Conservation (phyloP, 352 stramenopile genomes). For the Pythium myriotylum region DNA sequence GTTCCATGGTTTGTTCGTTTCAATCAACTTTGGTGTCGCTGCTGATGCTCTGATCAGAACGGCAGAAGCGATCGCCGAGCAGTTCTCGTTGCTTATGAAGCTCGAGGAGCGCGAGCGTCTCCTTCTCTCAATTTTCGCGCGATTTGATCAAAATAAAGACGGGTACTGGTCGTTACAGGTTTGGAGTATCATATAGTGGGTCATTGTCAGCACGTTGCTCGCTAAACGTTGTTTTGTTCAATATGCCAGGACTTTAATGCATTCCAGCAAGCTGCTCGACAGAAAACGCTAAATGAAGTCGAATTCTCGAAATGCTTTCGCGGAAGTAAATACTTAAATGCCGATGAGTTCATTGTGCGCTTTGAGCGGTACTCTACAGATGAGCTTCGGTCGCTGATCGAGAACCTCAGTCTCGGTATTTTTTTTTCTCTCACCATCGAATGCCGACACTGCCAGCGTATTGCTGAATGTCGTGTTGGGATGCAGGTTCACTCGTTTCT, state of each 20-base stretch:
- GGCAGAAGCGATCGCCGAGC: constrained; percentile 23
- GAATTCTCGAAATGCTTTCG: constrained; percentile 46
- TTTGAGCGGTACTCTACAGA: constrained; percentile 43
- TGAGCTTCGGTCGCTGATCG: constrained; percentile 37
- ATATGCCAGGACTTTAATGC: constrained; percentile 70
- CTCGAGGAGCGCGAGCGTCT: constrained; percentile 41
- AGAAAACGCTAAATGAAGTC: constrained; percentile 41
- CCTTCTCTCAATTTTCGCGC: constrained; percentile 43
- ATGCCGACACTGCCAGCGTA: too few species aligned
- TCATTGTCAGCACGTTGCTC: too few species aligned
- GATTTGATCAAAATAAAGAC: constrained; percentile 46
- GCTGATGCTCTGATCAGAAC: constrained; percentile 36
- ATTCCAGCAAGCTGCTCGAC: constrained; percentile 53
- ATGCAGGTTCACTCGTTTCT: constrained; percentile 14
- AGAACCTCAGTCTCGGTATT: constrained; percentile 45
- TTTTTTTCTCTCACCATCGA: too few species aligned
- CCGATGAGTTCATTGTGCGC: constrained; percentile 38
- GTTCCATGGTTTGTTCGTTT: constrained; percentile 37
- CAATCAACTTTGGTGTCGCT: constrained; percentile 45
- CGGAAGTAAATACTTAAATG: constrained; percentile 27
- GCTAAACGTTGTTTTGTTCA: too few species aligned
- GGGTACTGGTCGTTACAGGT: constrained; percentile 46
- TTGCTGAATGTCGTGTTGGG: too few species aligned
- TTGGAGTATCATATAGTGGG: not conserved
- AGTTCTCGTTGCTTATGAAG: constrained; percentile 39